Conservation (phyloP, 768 basidiomycete genomes). For the Phanerochaete sordida region DNA sequence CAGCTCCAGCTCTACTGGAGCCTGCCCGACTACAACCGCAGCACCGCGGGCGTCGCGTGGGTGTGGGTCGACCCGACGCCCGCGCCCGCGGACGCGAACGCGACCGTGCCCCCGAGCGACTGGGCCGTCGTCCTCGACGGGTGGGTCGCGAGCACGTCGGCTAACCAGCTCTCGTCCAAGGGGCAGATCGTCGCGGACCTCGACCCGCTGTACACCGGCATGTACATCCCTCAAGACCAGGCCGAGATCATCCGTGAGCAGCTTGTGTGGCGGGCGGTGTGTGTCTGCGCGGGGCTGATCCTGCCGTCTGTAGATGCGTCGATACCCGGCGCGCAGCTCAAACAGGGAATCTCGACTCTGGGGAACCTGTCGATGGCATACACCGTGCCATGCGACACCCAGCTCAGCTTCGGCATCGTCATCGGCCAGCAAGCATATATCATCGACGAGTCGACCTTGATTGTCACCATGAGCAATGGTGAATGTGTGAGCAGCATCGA, state of each 20-base stretch:
- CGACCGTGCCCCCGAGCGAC: slow-evolving; percentile 19
- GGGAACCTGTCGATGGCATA: slow-evolving; percentile 12
- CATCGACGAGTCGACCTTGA: slow-evolving; percentile 19
- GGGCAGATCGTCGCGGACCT: slow-evolving; percentile 23
- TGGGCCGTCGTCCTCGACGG: slow-evolving; percentile 32
- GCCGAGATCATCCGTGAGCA: slow-evolving; percentile 31
- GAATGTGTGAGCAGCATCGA: slow-evolving; percentile 23
- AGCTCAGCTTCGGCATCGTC: slow-evolving; percentile 16
- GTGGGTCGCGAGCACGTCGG: slow-evolving; percentile 22
- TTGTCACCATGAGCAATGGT: slow-evolving; percentile 17
- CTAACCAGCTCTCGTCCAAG: slow-evolving; percentile 18
- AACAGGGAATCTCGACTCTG: slow-evolving; percentile 4
- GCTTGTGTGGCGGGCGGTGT: neutral
- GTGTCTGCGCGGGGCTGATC: neutral
- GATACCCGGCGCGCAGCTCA: slow-evolving; percentile 12
- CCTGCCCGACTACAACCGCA: slow-evolving; percentile 25
- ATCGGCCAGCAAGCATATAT: slow-evolving; percentile 19
- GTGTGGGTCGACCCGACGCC: slow-evolving; percentile 17
- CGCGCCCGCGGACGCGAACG: slow-evolving; percentile 11
- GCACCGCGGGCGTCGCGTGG: slow-evolving; percentile 20
- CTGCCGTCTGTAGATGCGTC: slow-evolving; percentile 12
- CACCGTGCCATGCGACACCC: slow-evolving; percentile 24
- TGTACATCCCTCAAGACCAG: slow-evolving; percentile 31
- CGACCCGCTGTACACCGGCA: slow-evolving; percentile 33
- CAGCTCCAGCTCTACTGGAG: slow-evolving; percentile 34